Base-by-base conservation (phyloP, 495 filamentous ascomycete genomes). In the Neurospora discreta region DNA sequence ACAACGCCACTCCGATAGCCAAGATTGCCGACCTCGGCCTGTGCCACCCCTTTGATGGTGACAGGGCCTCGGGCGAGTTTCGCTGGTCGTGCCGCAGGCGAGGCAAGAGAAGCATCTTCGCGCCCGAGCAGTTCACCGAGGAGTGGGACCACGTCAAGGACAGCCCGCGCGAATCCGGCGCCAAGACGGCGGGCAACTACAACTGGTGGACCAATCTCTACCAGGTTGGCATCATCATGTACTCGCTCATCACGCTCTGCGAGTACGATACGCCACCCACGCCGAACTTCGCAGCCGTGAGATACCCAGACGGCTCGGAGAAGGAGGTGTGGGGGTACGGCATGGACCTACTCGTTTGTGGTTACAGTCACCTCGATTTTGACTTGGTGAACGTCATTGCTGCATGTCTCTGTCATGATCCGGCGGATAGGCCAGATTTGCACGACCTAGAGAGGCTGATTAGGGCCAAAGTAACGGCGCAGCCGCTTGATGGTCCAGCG, bases 131-230 rank as follows among this genome's bases (percentile, higher is more conserved):
- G 69, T 68, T 68, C 40, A 58, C 71, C 30, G 68, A 75, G 38
- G 73, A 75, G 70, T 73, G 73, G 73, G 73, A 75, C 65, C 71
- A 68, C 23, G 9, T 75, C 18, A 58, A 71, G 39, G 39, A 39
- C 1, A 15, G 26, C 46, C 73, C 71, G 8, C 5, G 3, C 15
- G 58, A n/a, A 18, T n/a, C 38, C 23, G 26, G 18, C 20, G 30
- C 71, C n/a, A 15, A 38, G 23, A 69, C 41, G 26, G 73, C 73
- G 13, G 73, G 71, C 0, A 73, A 73, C 20, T 75, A 69, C 60
- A 71, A 69, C 41, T 73, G 68, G 60, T 71, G 71, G 60, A 73
- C 69, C 1, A 73, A 75, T 33, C 69, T 75, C 16, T 75, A 71
- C 67, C 69, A 72, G 68, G 38, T 73, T 23, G 68, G 68, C 23